Evolutionary conservation across 2,329 filamentous ascomycete genomes (phyloP).

Genomic region (Ophiocordyceps unilateralis): DNA sequence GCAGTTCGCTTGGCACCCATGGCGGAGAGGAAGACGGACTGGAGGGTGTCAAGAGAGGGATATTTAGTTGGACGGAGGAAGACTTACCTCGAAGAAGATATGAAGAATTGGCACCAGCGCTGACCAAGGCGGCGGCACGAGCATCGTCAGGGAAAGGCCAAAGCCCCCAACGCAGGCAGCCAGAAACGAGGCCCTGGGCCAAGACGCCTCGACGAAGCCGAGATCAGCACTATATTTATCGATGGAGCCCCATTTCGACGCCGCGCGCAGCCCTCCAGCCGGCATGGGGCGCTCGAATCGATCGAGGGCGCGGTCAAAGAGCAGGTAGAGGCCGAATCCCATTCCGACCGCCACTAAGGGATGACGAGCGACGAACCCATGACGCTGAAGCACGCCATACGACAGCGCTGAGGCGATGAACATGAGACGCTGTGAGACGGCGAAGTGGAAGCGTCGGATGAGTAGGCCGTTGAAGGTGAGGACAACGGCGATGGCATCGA

Average conservation of each 20-base stretch:
- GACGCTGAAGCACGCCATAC: neutral
- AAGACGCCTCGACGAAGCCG: neutral
- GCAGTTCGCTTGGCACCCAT: neutral
- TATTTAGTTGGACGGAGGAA: neutral
- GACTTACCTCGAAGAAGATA: neutral
- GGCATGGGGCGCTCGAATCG: neutral
- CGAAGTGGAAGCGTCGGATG: neutral
- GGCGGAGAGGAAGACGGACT: neutral
- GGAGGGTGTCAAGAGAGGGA: neutral
- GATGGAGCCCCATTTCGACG: neutral
- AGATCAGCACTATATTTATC: neutral
- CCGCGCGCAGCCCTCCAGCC: neutral
- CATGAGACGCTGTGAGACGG: neutral
- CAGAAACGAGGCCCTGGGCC: neutral
- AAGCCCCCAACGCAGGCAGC: neutral
- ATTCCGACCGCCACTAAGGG: neutral
- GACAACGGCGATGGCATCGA: neutral
- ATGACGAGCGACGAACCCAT: neutral
- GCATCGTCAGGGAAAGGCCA: neutral
- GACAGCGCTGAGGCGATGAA: neutral
- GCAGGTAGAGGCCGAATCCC: neutral
- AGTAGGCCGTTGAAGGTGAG: neutral
- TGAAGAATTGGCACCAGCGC: neutral
- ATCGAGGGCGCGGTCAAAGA: neutral
- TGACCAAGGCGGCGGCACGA: neutral